These are phyloP conservation scores for Barnettozyma hawaiiensis DNA, from an alignment of 1,139 yeast species.

Conservation along the genomic window DNA sequence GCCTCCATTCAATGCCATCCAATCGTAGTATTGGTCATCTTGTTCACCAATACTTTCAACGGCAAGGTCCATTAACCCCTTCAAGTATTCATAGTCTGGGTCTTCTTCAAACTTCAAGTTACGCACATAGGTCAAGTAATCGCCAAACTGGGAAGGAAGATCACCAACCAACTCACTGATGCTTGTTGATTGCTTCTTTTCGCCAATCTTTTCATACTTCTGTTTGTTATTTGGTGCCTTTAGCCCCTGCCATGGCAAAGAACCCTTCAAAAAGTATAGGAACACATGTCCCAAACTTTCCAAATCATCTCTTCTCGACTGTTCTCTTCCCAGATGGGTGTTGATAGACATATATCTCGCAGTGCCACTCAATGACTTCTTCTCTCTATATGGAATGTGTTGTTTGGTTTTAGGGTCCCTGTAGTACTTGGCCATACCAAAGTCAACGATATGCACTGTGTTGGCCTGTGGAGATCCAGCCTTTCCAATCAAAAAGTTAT, in stretches of 20 bases:
- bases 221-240: conserved; percentile 82
- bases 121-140: conserved; percentile 66
- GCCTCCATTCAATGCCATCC: conserved; percentile 81
- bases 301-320: conserved; percentile 92
- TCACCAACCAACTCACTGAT: conserved; percentile 63
- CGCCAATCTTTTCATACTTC: conserved; percentile 77
- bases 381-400: conserved; percentile 95
- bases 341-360: conserved; percentile 97
- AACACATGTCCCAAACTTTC: conserved; percentile 94
- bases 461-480: conserved; percentile 62
- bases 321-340: conserved; percentile 96
- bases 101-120: conserved; percentile 69
- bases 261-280: conserved; percentile 90
- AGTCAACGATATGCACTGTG: conserved; percentile 90
- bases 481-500: conserved; percentile 66
- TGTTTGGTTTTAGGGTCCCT: conserved; percentile 94
- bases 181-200: conserved; percentile 68
- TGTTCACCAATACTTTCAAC: conserved; percentile 51
- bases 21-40: conserved; percentile 70
- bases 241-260: conserved; percentile 97
- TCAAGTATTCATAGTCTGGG: conserved; percentile 71
- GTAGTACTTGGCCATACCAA: conserved; percentile 93
- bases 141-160: conserved; percentile 71
- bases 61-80: conserved; percentile 56
- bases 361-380: conserved; percentile 93